Conservation (phyloP, 1,284 basidiomycete species). For the Schizophyllum amplum region DNA sequence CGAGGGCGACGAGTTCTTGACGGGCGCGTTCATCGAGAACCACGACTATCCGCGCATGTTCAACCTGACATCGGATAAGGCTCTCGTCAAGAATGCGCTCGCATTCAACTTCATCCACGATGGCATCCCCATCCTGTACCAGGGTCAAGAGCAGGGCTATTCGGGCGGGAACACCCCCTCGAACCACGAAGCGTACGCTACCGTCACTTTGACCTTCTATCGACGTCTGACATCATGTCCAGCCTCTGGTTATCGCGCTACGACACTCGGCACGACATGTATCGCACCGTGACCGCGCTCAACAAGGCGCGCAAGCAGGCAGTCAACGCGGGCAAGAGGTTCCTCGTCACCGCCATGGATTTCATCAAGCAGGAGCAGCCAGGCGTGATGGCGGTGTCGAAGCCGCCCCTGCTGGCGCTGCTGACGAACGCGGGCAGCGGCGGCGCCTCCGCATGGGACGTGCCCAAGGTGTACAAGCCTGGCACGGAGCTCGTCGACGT, state of each 20-base stretch:
- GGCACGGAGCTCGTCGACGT: constrained; percentile 53
- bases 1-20: constrained; percentile 25
- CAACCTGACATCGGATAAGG: constrained; percentile 38
- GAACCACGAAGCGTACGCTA: constrained; percentile 59
- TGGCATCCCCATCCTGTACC: constrained; percentile 65
- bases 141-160: constrained; percentile 68
- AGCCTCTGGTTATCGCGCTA: constrained; percentile 57
- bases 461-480: constrained; percentile 36
- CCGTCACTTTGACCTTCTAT: background rate
- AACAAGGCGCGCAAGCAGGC: constrained; percentile 58
- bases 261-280: constrained; percentile 42
- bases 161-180: constrained; percentile 42
- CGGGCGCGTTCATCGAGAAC: constrained; percentile 75
- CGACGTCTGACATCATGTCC: background rate
- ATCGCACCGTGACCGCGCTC: constrained; percentile 39
- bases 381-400: constrained; percentile 49
- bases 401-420: constrained; percentile 58
- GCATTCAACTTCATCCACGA: constrained; percentile 43
- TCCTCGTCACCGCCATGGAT: constrained; percentile 39
- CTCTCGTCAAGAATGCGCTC: constrained; percentile 42
- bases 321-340: constrained; percentile 34
- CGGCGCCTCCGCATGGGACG: constrained; percentile 34
- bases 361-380: constrained; percentile 26
- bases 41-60: constrained; percentile 69
- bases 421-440: constrained; percentile 55